phyloP scores from a whole-genome alignment of 176 grass and related monocot genomes.

The Avena sativa region DNA sequence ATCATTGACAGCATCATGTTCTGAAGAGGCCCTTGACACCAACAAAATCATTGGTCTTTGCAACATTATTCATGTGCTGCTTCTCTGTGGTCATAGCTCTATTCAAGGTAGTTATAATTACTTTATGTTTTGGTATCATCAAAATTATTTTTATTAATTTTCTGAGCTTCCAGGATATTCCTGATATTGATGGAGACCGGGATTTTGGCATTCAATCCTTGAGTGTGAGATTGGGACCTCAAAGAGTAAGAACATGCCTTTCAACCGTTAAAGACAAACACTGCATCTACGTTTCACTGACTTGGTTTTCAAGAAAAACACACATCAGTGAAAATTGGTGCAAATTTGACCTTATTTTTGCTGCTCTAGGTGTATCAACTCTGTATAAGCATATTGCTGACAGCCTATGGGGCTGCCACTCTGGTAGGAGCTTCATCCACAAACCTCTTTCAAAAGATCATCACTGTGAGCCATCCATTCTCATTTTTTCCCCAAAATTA shows the following conservation, averaged over 20 bases:
- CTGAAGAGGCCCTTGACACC: conserved; percentile 64
- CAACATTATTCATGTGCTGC: conserved; percentile 85
- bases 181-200: conserved; percentile 81
- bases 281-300: background rate
- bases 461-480: conserved; percentile 53
- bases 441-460: conserved; percentile 41
- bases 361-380: conserved; percentile 75
- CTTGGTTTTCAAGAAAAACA: background rate
- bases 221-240: conserved; percentile 66
- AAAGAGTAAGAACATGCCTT: conserved; percentile 54
- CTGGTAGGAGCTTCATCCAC: conserved; percentile 66
- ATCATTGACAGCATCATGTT: conserved; percentile 74
- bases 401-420: conserved; percentile 76
- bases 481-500: background rate
- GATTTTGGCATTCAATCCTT: conserved; percentile 83
- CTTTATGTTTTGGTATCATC: background rate
- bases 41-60: conserved; percentile 70
- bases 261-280: background rate
- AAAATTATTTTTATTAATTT: background rate
- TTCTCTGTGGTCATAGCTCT: conserved; percentile 89
- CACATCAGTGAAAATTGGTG: background rate
- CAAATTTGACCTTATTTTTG: background rate
- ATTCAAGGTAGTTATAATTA: conserved; percentile 79
- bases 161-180: conserved; percentile 69
- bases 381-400: conserved; percentile 70